These are phyloP conservation scores for Rhodotorula sphaerocarpa DNA, from an alignment of 768 basidiomycete genomes.

Conservation along the genomic window DNA sequence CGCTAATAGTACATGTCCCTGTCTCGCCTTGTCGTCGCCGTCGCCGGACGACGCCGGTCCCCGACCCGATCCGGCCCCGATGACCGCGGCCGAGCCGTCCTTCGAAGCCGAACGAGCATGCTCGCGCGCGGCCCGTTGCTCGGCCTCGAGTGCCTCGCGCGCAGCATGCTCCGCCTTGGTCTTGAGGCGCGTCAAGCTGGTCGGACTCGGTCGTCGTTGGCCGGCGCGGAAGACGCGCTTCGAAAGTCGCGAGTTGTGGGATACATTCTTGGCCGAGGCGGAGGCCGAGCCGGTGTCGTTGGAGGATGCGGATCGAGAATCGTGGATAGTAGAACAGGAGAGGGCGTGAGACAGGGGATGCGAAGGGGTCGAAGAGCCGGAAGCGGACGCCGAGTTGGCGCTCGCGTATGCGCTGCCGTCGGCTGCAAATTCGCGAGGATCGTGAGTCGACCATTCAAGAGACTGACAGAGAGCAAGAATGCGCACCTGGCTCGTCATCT, in stretches of 20 bases:
- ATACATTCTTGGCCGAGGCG: conserved; percentile 9
- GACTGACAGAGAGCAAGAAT: too few species aligned
- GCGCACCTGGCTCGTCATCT: conserved; percentile 16
- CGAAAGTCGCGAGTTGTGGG: conserved; percentile 12
- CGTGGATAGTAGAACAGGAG: neutral
- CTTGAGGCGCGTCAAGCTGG: conserved; percentile 27
- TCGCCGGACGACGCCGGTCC: neutral
- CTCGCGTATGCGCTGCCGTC: neutral
- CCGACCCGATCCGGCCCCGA: too few species aligned
- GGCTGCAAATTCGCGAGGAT: too few species aligned
- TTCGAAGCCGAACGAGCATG: neutral
- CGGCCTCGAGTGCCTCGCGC: conserved; percentile 21
- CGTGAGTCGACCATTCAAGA: too few species aligned
- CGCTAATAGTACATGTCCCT: neutral
- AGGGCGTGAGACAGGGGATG: neutral
- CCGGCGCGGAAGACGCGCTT: conserved; percentile 38
- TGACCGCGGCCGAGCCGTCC: too few species aligned
- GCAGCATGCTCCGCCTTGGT: conserved; percentile 20
- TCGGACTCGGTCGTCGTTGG: conserved; percentile 38
- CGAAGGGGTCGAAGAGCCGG: conserved; percentile 10
- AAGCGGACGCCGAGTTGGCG: neutral
- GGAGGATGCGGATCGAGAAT: neutral
- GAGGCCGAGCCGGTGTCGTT: conserved; percentile 7
- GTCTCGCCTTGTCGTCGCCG: too few species aligned
- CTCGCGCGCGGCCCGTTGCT: neutral